Evolutionary conservation across 2,329 filamentous ascomycete species (phyloP).

Genomic region (Neofusicoccum cordaticola): DNA sequence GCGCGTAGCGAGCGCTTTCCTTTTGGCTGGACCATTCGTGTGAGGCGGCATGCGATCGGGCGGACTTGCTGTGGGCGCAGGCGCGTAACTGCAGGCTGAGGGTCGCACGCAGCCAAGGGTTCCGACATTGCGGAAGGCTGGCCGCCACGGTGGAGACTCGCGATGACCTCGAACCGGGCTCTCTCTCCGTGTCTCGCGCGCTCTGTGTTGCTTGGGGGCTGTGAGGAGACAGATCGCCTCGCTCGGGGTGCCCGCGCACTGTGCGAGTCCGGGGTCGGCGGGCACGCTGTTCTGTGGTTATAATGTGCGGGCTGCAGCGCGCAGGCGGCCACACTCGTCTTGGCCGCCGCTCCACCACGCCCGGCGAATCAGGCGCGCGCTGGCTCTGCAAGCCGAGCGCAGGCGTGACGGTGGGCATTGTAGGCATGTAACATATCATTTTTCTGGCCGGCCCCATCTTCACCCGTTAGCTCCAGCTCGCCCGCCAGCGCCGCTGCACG

Average conservation of each 20-base stretch:
- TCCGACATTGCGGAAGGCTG: conserved; percentile 12
- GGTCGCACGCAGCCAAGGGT: conserved; percentile 5
- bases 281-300: background rate
- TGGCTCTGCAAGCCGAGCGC: conserved; percentile 7
- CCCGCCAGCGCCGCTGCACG: background rate
- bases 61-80: conserved; percentile 12
- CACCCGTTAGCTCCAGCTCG: background rate
- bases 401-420: background rate
- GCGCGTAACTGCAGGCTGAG: conserved; percentile 11
- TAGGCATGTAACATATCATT: conserved; percentile 15
- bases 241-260: conserved; percentile 4
- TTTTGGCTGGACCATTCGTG: conserved; percentile 13
- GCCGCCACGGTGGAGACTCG: conserved; percentile 14
- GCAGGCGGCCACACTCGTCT: conserved; percentile 1
- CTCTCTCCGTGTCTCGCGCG: conserved; percentile 11
- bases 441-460: conserved; percentile 8
- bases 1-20: conserved; percentile 12
- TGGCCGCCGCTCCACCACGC: conserved; percentile 11
- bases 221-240: conserved; percentile 11
- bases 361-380: conserved; percentile 5
- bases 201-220: conserved; percentile 8
- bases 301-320: conserved; percentile 14
- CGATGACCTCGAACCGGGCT: conserved; percentile 16
- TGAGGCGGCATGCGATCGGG: conserved; percentile 18
- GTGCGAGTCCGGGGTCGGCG: conserved; percentile 4